A percentile compares a stretch with the other conserved stretches of the same genome.
Evolutionary conservation across 768 basidiomycete genomes (phyloP).

Genomic region (Dioszegia hungarica): DNA sequence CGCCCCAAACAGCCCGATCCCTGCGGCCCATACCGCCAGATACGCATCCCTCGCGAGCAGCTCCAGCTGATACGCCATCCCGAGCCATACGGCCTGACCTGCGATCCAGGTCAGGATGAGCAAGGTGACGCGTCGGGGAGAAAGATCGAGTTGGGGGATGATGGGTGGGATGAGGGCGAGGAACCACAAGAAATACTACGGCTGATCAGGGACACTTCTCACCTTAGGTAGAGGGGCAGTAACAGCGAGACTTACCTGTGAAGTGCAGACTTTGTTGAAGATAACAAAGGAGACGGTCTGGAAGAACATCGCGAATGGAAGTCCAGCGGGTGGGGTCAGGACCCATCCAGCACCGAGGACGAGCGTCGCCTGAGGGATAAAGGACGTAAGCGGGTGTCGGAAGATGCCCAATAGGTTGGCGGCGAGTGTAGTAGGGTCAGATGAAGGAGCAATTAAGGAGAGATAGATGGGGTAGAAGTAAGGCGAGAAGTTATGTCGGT

Average conservation of each 20-base stretch:
- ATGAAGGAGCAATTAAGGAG: slow-evolving; percentile 57
- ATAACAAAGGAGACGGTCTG: slow-evolving; percentile 88
- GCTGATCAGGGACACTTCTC: too few relatives aligned
- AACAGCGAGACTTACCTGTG: slow-evolving; percentile 71
- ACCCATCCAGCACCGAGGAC: slow-evolving; percentile 68
- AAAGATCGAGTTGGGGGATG: slow-evolving; percentile 61
- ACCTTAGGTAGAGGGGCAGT: too few relatives aligned
- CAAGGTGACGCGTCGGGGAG: slow-evolving; percentile 51
- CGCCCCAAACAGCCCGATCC: slow-evolving; percentile 66
- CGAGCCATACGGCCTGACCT: slow-evolving; percentile 72
- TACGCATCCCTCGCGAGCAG: slow-evolving; percentile 75
- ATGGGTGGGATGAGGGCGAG: slow-evolving; percentile 79
- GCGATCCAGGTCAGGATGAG: slow-evolving; percentile 65
- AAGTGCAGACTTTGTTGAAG: slow-evolving; percentile 98
- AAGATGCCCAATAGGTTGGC: slow-evolving; percentile 19
- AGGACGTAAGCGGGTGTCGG: slow-evolving; percentile 66
- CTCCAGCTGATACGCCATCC: slow-evolving; percentile 84
- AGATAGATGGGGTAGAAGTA: slow-evolving; percentile 96
- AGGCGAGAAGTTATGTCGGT: slow-evolving; percentile 96
- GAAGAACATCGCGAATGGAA: slow-evolving; percentile 82
- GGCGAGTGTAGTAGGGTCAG: slow-evolving; percentile 1
- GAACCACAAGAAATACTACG: slow-evolving; percentile 96
- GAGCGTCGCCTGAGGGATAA: slow-evolving; percentile 74
- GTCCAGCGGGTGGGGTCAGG: slow-evolving; percentile 56
- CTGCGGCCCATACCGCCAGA: slow-evolving; percentile 68